Evolutionary conservation across 139 green algal species (phyloP), one percentile per base, ranked within the genome.

Genomic region (Chlamydomonas sp.): DNA sequence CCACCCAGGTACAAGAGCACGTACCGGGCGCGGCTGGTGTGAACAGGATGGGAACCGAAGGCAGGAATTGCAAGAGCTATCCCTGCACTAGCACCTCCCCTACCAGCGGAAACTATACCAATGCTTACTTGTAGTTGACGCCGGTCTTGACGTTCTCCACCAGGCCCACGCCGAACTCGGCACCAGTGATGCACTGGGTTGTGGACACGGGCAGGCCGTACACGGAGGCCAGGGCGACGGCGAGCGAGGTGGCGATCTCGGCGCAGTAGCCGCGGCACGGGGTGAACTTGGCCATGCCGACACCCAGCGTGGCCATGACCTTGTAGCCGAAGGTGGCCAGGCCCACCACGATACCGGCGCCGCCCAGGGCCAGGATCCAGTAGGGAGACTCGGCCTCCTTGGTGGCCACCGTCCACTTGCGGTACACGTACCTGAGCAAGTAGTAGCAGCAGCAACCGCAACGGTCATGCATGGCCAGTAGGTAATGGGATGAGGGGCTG

Each of bases 341-440:
- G 20, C 97, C 97, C 8, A 96, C 18, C 67, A 98, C 95, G 73
- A 99, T 96, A 49, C 97, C 97, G 1, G 86, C 77, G 14, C 93
- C 97, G 72, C 96, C 94, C n/a, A 97, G 78, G 0, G 89, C 90
- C 57, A 98, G 91, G 20, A 98, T 96, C 95, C 95, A 98, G 14
- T 31, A 14, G 49, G 72, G 78, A 12, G 71, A 75, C 1, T 72
- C 61, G 16, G 85, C 61, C 7, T 15, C 63, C 5, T 1, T 57
- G 80, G 90, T 75, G 1, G 92, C 87, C 1, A 97, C 93, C 14
- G 81, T 80, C 60, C 74, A 87, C 69, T 66, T 88, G 85, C 81
- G 67, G 80, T 90, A 93, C 3, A 88, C 85, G 49, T 79, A 85
- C 31, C 31, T 49, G 31, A 49, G 31, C 31, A 49, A 49, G 31